phyloP scores from a whole-genome alignment of 2,329 filamentous ascomycete species.

The Trematosphaeria pertusa region DNA sequence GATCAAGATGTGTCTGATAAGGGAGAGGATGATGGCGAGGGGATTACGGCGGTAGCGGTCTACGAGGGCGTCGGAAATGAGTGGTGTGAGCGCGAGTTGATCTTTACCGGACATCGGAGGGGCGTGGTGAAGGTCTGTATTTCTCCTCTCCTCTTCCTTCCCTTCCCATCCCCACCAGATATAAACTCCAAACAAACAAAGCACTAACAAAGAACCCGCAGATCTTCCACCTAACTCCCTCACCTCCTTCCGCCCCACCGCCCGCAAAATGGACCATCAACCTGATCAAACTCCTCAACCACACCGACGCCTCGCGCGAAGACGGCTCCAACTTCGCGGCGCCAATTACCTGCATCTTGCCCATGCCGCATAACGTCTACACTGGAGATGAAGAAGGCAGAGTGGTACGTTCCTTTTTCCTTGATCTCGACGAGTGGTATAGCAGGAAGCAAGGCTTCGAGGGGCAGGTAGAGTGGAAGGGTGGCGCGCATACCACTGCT shows the following conservation, averaged over 20 bases:
- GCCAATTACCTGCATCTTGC: conserved; percentile 84
- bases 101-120: conserved; percentile 87
- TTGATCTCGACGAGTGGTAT: conserved; percentile 12
- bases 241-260: conserved; percentile 57
- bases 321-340: conserved; percentile 63
- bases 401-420: conserved; percentile 59
- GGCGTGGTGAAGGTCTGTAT: conserved; percentile 75
- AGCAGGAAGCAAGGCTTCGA: conserved; percentile 11
- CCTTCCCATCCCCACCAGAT: neutral
- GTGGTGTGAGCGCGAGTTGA: conserved; percentile 84
- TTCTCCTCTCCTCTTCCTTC: neutral
- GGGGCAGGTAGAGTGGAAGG: conserved; percentile 22
- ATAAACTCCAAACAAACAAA: neutral
- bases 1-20: conserved; percentile 81
- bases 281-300: conserved; percentile 81
- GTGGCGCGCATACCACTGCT: conserved; percentile 8
- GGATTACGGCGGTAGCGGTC: conserved; percentile 82
- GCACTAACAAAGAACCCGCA: conserved; percentile 27
- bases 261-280: conserved; percentile 75
- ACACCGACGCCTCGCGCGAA: conserved; percentile 73
- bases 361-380: conserved; percentile 84
- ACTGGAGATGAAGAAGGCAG: conserved; percentile 92
- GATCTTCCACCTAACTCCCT: conserved; percentile 65
- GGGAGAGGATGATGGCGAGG: conserved; percentile 68
- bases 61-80: conserved; percentile 92